phyloP scores from a whole-genome alignment of 2,329 filamentous ascomycete genomes.

The Neonectria ditissima region DNA sequence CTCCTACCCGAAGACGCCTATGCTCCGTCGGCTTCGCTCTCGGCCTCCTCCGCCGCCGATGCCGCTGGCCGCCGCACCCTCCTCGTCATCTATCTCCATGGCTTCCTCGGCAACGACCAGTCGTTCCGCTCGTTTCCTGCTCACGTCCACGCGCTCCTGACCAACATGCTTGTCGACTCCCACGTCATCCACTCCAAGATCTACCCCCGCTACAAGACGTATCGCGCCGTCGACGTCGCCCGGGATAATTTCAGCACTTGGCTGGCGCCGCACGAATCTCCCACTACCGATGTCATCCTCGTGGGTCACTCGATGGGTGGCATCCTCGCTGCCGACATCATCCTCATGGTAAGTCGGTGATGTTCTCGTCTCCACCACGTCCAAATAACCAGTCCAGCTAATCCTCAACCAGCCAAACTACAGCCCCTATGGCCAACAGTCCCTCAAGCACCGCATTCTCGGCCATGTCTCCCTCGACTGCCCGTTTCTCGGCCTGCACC shows the following conservation, averaged over 20 bases:
- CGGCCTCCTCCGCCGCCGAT: slow-evolving; percentile 36
- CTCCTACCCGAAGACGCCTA: slow-evolving; percentile 46
- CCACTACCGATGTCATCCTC: slow-evolving; percentile 81
- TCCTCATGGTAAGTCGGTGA: slow-evolving; percentile 65
- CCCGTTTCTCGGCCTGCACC: slow-evolving; percentile 89
- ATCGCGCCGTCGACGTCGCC: slow-evolving; percentile 77
- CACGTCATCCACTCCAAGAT: slow-evolving; percentile 90
- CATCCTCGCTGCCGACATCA: slow-evolving; percentile 82
- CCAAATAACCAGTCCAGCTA: slow-evolving; percentile 9
- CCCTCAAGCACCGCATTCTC: slow-evolving; percentile 79
- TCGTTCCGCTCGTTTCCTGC: slow-evolving; percentile 90
- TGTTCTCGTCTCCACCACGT: background rate
- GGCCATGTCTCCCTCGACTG: slow-evolving; percentile 87
- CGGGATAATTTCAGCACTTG: slow-evolving; percentile 86
- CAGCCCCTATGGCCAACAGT: slow-evolving; percentile 49
- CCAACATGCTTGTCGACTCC: slow-evolving; percentile 73
- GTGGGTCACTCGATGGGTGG: slow-evolving; percentile 94
- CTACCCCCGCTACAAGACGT: slow-evolving; percentile 83
- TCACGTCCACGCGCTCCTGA: slow-evolving; percentile 83
- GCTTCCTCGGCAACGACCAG: slow-evolving; percentile 89
- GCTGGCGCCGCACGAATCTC: slow-evolving; percentile 81
- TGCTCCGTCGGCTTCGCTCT: slow-evolving; percentile 47
- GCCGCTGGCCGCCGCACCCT: slow-evolving; percentile 63
- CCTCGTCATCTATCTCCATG: slow-evolving; percentile 86
- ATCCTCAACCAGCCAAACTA: slow-evolving; percentile 48